Evolutionary conservation across 1,284 basidiomycete genomes (phyloP), one percentile per base, ranked within the genome.

Genomic region (Thelephora terrestris): DNA sequence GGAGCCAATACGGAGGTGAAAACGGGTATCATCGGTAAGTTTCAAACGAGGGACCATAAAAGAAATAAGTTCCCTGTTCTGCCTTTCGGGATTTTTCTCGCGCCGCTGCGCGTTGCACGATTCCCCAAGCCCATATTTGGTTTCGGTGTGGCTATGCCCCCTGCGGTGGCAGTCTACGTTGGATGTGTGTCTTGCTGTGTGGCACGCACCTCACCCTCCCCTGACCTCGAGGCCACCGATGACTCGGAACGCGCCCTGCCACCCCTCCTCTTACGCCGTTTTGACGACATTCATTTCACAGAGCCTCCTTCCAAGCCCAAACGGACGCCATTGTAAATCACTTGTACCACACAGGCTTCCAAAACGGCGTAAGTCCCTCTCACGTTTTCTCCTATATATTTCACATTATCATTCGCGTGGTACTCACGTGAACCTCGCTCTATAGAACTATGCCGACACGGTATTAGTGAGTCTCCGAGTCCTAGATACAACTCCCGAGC

Each of bases 361-460:
- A 85, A 61, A 79, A 79, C 50, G 84, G 85, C 57, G 85, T 88
- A 67, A 64, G 85, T 73, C 44, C 59, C 25, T 49, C 45, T 46
- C 43, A 7, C 47, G 14, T 34, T 37, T 50, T 46, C 14, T 29
- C 29, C 29, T 42, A 20, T 29, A 14, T 46, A 44, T 53, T 34
- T 45, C 49, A 49, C 47, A 54, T 47, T 35, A 1, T 14, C 39
- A 24, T 27, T 40, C 43, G 23, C n/a, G 18, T 32, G 21, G 18
- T 48, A 48, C 50, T 49, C 27, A 49, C 45, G 47, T 53, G 27
- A 55, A 6, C 35, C 44, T 46, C 21, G 34, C 46, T n/a, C 40
- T 10, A 35, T 60, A 88, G 85, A 83, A 88, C 63, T 89, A 87
- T 57, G 76, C 85, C 50, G 86, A 89, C 65, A 86, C 82, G 45